Percentiles rank a stretch among this genome's conserved stretches.
Conservation (phyloP, 176 grass and related monocot genomes). For the Rhynchospora breviuscula region DNA sequence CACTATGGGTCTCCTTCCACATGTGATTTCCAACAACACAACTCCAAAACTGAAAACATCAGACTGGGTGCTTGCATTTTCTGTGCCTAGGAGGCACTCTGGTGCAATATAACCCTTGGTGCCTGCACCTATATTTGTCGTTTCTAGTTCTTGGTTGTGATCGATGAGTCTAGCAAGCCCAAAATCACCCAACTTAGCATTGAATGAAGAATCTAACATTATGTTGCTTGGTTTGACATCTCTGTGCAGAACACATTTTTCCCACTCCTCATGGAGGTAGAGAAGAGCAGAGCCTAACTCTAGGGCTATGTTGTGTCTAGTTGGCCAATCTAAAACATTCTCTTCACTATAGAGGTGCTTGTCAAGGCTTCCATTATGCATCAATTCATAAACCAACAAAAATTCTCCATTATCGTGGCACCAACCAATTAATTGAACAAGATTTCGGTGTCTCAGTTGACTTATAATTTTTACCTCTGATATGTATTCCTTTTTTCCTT, state of each 20-base stretch:
- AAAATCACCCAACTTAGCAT: conserved; percentile 21
- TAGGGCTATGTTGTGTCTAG: background rate
- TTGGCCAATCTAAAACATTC: conserved; percentile 1
- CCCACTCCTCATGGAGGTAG: conserved; percentile 21
- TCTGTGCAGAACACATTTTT: conserved; percentile 24
- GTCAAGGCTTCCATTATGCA: conserved; percentile 19
- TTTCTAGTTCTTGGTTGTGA: background rate
- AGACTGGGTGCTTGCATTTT: conserved; percentile 9
- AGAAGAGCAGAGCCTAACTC: conserved; percentile 17
- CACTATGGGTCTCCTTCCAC: conserved; percentile 6
- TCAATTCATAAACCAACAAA: conserved; percentile 21
- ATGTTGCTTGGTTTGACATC: conserved; percentile 18
- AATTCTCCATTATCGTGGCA: conserved; percentile 11
- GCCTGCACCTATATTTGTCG: background rate
- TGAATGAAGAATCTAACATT: conserved; percentile 16
- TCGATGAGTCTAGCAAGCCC: conserved; percentile 17
- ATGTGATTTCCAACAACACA: conserved; percentile 11
- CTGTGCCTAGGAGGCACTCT: conserved; percentile 6
- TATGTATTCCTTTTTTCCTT: background rate
- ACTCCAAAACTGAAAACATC: conserved; percentile 26
- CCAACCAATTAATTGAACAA: conserved; percentile 22
- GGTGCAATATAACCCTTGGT: conserved; percentile 15
- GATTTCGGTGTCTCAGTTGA: conserved; percentile 16
- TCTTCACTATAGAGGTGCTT: conserved; percentile 16
- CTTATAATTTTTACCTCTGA: conserved; percentile 14